Evolutionary conservation across 495 filamentous ascomycete species (phyloP), one percentile per base, ranked within the genome.

Genomic region (Penicillium bialowiezense): DNA sequence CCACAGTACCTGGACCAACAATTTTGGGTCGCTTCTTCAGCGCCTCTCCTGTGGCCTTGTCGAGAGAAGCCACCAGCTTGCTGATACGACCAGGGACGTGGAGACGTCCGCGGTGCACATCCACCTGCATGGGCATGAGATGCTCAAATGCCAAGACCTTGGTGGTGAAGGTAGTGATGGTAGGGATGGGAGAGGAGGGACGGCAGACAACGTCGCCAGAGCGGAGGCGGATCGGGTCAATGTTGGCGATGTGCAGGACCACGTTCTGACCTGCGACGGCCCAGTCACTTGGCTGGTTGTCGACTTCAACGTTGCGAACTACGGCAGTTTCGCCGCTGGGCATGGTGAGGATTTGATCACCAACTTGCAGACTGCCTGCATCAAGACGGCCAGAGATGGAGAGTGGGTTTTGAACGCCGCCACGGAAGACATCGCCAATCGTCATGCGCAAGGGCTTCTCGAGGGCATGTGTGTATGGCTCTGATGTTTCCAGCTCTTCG

Each of bases 191-290:
- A 4, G 81, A 68, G 10, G 76, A 70, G 1, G 83, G 74, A 34
- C 81, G 74, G 70, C 91, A 96, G 29, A 96, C 67, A 17, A 97
- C 86, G 59, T 98, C 92, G 9, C 93, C 93, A 7, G 83, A 77
- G 35, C 83, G 83, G 7, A 97, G 78, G 60, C 96, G 87, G 13
- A 87, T 77, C 2, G 85, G 77, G 51, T 97, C 90, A 59, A 96
- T 91, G 47, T 89, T 88, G n/a, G 80, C 76, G 44, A 98, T 77
- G 59, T 95, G 87, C 15, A 98, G 68, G 2, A 85, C 82, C 8
- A 87, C 81, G 46, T 95, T 95, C 59, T 97, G 90, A 12, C 95
- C 91, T 2, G 91, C 93, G n/a, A 97, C 91, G 3, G 90, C 93
- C 91, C 90, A 98, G 48, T 96, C 89, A 9, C 69, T 75, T 3